Percentiles rank a stretch among this genome's conserved stretches.
phyloP scores from a whole-genome alignment of 257 asterid species.

The Linaria vulgaris region DNA sequence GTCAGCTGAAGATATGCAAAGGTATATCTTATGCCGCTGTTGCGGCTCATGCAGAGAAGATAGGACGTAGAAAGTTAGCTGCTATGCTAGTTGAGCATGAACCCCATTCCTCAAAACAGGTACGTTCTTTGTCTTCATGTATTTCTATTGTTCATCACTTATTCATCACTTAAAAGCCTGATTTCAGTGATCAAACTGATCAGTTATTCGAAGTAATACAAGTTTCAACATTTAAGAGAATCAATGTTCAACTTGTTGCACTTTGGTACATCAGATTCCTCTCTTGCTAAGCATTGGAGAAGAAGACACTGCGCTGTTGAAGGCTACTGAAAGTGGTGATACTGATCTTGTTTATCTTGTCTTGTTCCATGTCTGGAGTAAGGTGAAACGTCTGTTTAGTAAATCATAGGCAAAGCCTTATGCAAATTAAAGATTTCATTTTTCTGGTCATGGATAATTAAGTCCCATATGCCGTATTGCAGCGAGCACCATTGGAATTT shows the following conservation, averaged over 20 bases:
- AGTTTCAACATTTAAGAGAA: slow-evolving; percentile 11
- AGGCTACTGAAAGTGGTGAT: slow-evolving; percentile 92
- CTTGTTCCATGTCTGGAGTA: slow-evolving; percentile 85
- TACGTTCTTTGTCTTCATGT: slow-evolving; percentile 15
- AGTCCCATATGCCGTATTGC: slow-evolving; percentile 28
- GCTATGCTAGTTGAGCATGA: slow-evolving; percentile 97
- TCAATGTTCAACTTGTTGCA: slow-evolving; percentile 4
- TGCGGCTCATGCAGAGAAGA: slow-evolving; percentile 93
- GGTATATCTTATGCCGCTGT: slow-evolving; percentile 99
- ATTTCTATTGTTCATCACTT: slow-evolving; percentile 15
- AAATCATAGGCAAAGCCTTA: slow-evolving; percentile 21
- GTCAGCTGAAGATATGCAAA: slow-evolving; percentile 91
- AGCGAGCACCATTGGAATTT: slow-evolving; percentile 82
- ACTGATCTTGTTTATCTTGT: slow-evolving; percentile 97
- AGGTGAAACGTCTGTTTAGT: slow-evolving; percentile 47
- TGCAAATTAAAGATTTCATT: slow-evolving; percentile 4
- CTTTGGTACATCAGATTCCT: slow-evolving; percentile 63
- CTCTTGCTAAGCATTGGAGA: slow-evolving; percentile 94
- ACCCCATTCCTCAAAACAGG: slow-evolving; percentile 93
- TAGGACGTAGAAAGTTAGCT: slow-evolving; percentile 93
- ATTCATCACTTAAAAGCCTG: too few species aligned
- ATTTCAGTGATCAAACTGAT: slow-evolving; percentile 11
- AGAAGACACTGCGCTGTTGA: slow-evolving; percentile 85
- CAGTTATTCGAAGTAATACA: slow-evolving; percentile 12
- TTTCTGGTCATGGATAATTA: slow-evolving; percentile 25